Evolutionary conservation across 257 asterid species (phyloP), one percentile per base, ranked within the genome.

Genomic region (Forsythia viridissima): DNA sequence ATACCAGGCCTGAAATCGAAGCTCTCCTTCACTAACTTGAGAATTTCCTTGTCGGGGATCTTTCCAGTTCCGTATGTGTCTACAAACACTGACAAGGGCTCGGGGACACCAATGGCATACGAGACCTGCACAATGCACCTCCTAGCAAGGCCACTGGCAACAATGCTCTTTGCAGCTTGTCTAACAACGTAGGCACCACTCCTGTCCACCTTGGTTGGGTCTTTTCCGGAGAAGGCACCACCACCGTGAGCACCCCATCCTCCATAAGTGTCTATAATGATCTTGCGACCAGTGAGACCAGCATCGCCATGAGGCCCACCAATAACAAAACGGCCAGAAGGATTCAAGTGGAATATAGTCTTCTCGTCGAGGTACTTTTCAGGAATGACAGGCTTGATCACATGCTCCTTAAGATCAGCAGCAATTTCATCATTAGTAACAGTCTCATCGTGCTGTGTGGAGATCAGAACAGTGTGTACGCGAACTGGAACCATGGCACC

Each of bases 271-370:
- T 85, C 88, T 5, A 85, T 82, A 24, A 85, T 85, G 74, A 85
- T 85, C 82, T 85, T 85, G 41, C 88, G 88, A n/a, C 88, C 88
- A 1, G 88, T 85, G 24, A 85, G 86, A 42, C 88, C 88, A 34
- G 88, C 88, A 73, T 85, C 88, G 5, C 88, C 88, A 34, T 85
- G 88, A 10, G 88, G 88, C 21, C 88, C 88, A 6, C 88, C 88
- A 24, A 85, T 82, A 52, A 85, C 88, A 13, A 84, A 84, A 1
- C 88, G 88, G 67, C 88, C 85, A 1, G 88, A 84, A 2, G 85
- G 88, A 8, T 84, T 84, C 21, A 84, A 77, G 72, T 84, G 88
- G 82, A 84, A 84, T 6, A 84, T 81, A 0, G 88, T 84, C 77
- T 84, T 84, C 79, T 84, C 87, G n/a, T 84, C 87, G 0, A 84